These are phyloP conservation scores for Fusarium sacchari DNA, from an alignment of 2,329 filamentous ascomycete species.

Conservation along the genomic window DNA sequence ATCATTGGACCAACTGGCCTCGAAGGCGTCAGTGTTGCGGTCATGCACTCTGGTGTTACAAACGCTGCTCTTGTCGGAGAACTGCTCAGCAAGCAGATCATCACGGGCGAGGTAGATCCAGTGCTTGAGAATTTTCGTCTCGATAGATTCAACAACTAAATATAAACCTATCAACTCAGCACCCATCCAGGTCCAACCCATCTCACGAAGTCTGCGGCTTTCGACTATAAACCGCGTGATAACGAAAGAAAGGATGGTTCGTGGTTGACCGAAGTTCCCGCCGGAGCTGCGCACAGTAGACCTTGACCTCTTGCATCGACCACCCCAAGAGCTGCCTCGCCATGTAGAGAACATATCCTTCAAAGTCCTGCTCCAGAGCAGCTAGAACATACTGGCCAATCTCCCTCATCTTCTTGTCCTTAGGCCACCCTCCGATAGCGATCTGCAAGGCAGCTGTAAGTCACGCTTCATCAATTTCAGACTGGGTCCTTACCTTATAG, in stretches of 20 bases:
- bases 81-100: slow-evolving; percentile 16
- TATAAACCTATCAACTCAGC: too few relatives aligned
- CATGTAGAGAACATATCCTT: slow-evolving; percentile 3
- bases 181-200: too few relatives aligned
- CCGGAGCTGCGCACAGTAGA: background rate
- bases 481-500: background rate
- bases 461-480: too few relatives aligned
- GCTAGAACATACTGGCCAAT: background rate
- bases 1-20: slow-evolving; percentile 25
- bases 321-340: slow-evolving; percentile 2
- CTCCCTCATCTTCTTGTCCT: background rate
- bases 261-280: background rate
- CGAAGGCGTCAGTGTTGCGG: slow-evolving; percentile 16
- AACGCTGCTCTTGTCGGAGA: slow-evolving; percentile 30
- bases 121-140: background rate
- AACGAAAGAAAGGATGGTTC: slow-evolving; percentile 3
- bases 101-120: background rate
- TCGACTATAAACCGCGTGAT: background rate
- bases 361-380: background rate
- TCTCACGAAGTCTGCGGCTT: background rate
- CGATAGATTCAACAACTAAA: background rate
- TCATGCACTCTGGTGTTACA: slow-evolving; percentile 32
- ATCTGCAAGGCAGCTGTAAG: background rate
- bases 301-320: background rate
- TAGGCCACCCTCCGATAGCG: background rate